Evolutionary conservation across 192 early-diverging fungal species (phyloP).

Genomic region (Entomortierella beljakovae): DNA sequence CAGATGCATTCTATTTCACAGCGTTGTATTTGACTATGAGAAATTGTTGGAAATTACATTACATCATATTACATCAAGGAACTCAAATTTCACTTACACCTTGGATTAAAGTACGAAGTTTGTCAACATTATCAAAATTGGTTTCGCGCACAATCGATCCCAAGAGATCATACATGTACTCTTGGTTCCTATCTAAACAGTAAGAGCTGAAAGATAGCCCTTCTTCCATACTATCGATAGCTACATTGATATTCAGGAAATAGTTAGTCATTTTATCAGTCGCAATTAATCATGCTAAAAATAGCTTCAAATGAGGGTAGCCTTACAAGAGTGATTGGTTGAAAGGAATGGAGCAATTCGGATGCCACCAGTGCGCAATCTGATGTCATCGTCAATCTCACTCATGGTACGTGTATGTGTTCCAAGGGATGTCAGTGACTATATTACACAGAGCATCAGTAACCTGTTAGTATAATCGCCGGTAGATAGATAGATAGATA

Average conservation of each 20-base stretch:
- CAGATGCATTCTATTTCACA: constrained; percentile 68
- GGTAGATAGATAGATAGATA: too few relatives aligned
- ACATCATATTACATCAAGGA: too few relatives aligned
- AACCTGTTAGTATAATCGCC: too few relatives aligned
- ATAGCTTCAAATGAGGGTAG: not conserved
- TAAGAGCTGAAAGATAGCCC: constrained; percentile 73
- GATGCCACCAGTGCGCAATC: constrained; percentile 88
- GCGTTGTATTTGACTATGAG: too few relatives aligned
- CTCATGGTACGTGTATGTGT: constrained; percentile 75
- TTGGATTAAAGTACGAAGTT: constrained; percentile 81
- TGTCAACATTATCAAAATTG: constrained; percentile 75
- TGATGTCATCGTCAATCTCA: constrained; percentile 88
- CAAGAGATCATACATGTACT: constrained; percentile 79
- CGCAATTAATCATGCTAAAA: too few relatives aligned
- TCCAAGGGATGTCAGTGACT: constrained; percentile 59
- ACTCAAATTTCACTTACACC: constrained; percentile 60
- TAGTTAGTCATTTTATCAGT: too few relatives aligned
- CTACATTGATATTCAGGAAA: constrained; percentile 17
- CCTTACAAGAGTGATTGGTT: constrained; percentile 69
- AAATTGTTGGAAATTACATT: too few relatives aligned
- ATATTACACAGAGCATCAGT: not conserved
- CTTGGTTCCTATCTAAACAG: constrained; percentile 80
- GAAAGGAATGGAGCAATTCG: constrained; percentile 72
- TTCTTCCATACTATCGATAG: constrained; percentile 72
- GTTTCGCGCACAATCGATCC: constrained; percentile 77